Evolutionary conservation across 1,139 yeast species (phyloP), one percentile per base, ranked within the genome.

Genomic region (Blastobotrys malaysiensis): DNA sequence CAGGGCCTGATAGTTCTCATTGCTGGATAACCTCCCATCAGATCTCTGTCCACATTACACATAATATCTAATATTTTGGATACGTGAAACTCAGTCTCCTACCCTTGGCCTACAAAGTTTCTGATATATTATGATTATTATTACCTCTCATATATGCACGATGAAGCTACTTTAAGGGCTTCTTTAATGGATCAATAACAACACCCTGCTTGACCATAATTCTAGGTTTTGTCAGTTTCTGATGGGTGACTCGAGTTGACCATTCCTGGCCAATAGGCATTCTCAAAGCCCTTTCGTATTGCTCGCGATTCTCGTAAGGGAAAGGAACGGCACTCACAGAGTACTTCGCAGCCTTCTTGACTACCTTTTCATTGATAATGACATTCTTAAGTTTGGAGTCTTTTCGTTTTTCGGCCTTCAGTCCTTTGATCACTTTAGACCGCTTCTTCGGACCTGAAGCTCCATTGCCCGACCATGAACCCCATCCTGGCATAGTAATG

Each of bases 191-290:
- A 70, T 90, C 96, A 61, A 93, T 88, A 52, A 91, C 93, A 56
- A 81, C 77, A 65, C 98, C 97, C 63, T 88, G 90, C 71, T 90
- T 90, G 56, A 88, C 84, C 60, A 88, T 77, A 48, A 93, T 84
- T 65, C 88, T 79, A 49, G 99, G 99, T 82, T 88, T 90, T 57
- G 95, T 88, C 63, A 88, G 74, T 68, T 82, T 82, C 74, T 90
- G 96, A 74, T 88, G 95, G 1, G 96, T 83, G 54, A 83, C 87
- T 65, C 90, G 82, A 11, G 96, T 81, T 3, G 95, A 84, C 98
- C 98, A 93, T 73, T 93, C 97, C 71, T 88, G 96, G 31, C 99
- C 99, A 58, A 93, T 76, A n/a, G 99, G 98, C 90, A 90, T 86
- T 67, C 96, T 81, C 65, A 93, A 76, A 2, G 96, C 84, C 67